Evolutionary conservation across 306 rosid genomes (phyloP), one percentile per base, ranked within the genome.

Genomic region (Acmispon strigosus): DNA sequence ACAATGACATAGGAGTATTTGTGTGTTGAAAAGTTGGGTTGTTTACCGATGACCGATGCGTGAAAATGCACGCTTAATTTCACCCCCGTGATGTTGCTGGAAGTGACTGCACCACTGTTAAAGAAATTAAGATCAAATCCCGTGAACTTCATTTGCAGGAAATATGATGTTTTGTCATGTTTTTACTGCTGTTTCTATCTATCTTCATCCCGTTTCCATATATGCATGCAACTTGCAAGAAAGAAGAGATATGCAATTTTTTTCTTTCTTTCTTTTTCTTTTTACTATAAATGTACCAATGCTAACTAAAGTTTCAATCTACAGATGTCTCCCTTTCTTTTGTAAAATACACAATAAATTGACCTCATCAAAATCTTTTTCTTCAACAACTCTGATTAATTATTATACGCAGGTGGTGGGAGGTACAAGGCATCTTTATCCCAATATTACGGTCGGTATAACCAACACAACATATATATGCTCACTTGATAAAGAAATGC

Each of bases 141-240:
- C 86, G 86, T 82, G 86, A 82, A 82, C 63, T 16, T 22, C 58
- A 70, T 78, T 74, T 22, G 56, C 77, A 66, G 80, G 74, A 78
- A 56, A 74, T 69, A n/a, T 27, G 8, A 24, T 1, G 10, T 72
- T 54, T 75, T 82, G 74, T 77, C 85, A 43, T 70, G 43, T 32
- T 47, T 73, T 72, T 72, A 50, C 55, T 22, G 50, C 15, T 47
- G 43, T 36, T 73, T 32, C 37, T 8, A 32, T 81, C 60, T 55
- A 32, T 81, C 60, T 55, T 27, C 56, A 34, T 42, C 50, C 27
- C 32, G 4, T 44, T 32, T 32, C 37, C 3, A 27, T 2, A 27
- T 4, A 27, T 27, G 4, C 4, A 27, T 27, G 4, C 4, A 27
- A 27, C 32, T 27, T 27, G 32, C 32, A 27, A 27, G n/a, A n/a